Base-by-base conservation (phyloP, 768 basidiomycete species). In the Boletus pseudopeckii region DNA sequence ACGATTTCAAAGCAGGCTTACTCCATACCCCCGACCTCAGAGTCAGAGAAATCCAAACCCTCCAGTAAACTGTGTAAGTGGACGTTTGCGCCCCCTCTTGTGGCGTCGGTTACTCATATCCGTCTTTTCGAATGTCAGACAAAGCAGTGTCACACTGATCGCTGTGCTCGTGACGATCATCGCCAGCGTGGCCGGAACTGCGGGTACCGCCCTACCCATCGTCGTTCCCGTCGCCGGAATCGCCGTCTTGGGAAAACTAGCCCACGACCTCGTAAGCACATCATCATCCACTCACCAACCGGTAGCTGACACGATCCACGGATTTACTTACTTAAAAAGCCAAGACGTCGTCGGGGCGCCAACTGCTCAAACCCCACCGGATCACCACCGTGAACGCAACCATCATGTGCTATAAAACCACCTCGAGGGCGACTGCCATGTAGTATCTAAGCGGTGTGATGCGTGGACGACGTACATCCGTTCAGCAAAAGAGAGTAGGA, bases 111-210 rank as follows among this genome's bases (percentile, higher is more conserved):
- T 17, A 8, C 15, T 43, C 30, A 30, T 24, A 24, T 8, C 4
- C 18, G 17, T 10, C 33, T 17, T 17, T 4, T 15, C 5, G 15
- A 22, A 42, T 13, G n/a, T 14, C 50, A 54, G 54, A 8, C 6
- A 34, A 28, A 15, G 32, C 5, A 34, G 37, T 5, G 10, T 40
- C 6, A n/a, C 43, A 6, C 1, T 53, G 32, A n/a, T 54, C 8
- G 34, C 42, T 8, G 52, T 43, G 4, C 22, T 54, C 1, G 54
- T 55, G n/a, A 55, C 50, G n/a, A 55, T 55, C 43, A n/a, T 53
- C n/a, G 42, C 43, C 0, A 8, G 28, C 5, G 14, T 55, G 2
- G 43, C 37, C 9, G 54, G 54, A 33, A 34, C 50, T 0, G 54
- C 43, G 3, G 50, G 54, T 10, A 10, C 37, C 3, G 53, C 53